Evolutionary conservation across 345 rosid species (phyloP), one percentile per base, ranked within the genome.

Genomic region (Eucalyptus marginata): DNA sequence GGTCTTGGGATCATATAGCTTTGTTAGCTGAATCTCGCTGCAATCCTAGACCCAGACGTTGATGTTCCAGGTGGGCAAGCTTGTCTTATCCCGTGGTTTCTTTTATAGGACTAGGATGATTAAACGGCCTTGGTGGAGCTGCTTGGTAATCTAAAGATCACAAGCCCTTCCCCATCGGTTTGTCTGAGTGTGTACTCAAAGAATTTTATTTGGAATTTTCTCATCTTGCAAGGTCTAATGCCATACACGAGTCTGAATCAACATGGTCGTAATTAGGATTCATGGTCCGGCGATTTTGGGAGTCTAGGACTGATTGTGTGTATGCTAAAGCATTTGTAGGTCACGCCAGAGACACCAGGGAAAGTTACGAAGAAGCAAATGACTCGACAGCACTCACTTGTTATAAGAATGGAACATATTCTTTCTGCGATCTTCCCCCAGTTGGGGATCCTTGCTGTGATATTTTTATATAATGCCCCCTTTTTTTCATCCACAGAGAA

Each of bases 1-100:
- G 99, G 99, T 98, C 99, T 76, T 98, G 97, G 27, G 98, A 97
- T 96, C 99, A 98, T 92, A 93, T 95, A 89, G 99, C 99, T 49
- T 96, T 97, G 25, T 90, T 98, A 92, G 99, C 99, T 71, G 98
- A 96, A 92, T 98, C 95, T 90, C 96, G 95, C 86, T 97, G 97
- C 95, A 94, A 94, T 93, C 96, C 98, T 44, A 94, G 96, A 93
- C 86, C 94, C 86, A 95, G 99, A 92, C 98, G 98, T 89, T 96
- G 93, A 96, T 90, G 86, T 87, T 87, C 83, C 80, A 86, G 83
- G 96, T 93, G 2, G 25, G 87, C 24, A 31, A 86, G 13, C n/a
- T 52, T 58, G 9, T 86, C 43, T 51, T 58, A 18, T 71, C 17
- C 36, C 9, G 0, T n/a, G 46, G 40, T 86, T 86, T 49, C 59